Evolutionary conservation across 148 eudicot genomes (phyloP).

Genomic region (Cornus florida): DNA sequence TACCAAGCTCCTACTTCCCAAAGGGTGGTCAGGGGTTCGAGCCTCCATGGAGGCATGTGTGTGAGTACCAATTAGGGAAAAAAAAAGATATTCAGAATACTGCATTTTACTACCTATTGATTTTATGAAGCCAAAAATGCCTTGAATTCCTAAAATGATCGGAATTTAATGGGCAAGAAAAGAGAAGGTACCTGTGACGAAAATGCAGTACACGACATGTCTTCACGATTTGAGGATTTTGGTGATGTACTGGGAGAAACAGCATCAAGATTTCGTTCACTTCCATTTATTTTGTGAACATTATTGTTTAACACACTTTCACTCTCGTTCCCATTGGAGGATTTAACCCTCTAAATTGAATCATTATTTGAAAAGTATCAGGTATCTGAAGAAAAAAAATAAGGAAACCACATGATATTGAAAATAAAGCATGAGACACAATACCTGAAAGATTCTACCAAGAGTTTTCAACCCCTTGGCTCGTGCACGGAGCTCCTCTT

Average conservation of each 20-base stretch:
- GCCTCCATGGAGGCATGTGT: no score
- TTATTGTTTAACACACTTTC: conserved; percentile 42
- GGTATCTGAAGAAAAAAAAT: not conserved
- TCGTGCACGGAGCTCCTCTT: conserved; percentile 88
- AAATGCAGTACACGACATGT: conserved; percentile 37
- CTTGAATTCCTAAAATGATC: not conserved
- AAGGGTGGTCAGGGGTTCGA: no score
- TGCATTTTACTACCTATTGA: not conserved
- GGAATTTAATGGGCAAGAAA: conserved; percentile 3
- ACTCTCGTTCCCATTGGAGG: conserved; percentile 47
- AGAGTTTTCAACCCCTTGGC: conserved; percentile 93
- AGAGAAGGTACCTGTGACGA: conserved; percentile 55
- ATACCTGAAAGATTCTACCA: conserved; percentile 94
- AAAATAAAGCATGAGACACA: conserved; percentile 1
- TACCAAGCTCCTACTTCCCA: no score
- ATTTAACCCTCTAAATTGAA: conserved; percentile 53
- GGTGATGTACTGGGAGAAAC: conserved; percentile 41
- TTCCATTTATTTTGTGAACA: conserved; percentile 54
- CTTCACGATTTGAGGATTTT: conserved; percentile 36
- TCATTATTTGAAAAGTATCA: conserved; percentile 1
- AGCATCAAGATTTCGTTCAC: conserved; percentile 40
- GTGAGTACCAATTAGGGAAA: no score
- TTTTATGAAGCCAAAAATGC: not conserved
- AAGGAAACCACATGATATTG: conserved; percentile 1
- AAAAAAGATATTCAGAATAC: no score